Conservation (phyloP, 164 flowering plant genomes). For the Sextonia rubra region DNA sequence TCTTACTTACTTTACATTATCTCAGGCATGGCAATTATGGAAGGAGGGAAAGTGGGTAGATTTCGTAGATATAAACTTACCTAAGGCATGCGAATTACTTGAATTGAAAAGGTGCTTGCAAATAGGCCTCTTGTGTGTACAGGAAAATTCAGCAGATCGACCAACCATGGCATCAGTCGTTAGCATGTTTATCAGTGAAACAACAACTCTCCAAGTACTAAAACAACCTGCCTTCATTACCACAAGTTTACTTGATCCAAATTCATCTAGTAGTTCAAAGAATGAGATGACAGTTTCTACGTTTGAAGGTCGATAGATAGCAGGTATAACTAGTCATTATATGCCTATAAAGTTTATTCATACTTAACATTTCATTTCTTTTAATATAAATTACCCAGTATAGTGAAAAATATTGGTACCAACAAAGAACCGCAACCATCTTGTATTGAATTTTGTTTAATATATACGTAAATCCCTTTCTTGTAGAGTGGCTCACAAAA, state of each 20-base stretch:
- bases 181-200: slow-evolving; percentile 5
- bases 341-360: no score
- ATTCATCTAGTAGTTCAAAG: not conserved
- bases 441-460: no score
- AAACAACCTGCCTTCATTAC: slow-evolving; percentile 25
- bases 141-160: slow-evolving; percentile 12
- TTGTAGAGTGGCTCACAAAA: no score
- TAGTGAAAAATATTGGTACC: no score
- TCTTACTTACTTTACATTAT: not conserved
- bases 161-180: slow-evolving; percentile 7
- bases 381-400: no score
- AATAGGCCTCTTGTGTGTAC: slow-evolving; percentile 13
- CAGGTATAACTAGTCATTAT: no score
- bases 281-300: slow-evolving; percentile 1
- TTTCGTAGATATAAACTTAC: slow-evolving; percentile 6
- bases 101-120: slow-evolving; percentile 15
- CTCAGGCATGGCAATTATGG: slow-evolving; percentile 18
- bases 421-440: no score
- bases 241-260: not conserved
- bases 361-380: no score
- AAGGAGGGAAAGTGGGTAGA: slow-evolving; percentile 5
- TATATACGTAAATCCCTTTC: no score
- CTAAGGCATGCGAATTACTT: not conserved
- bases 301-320: not conserved
- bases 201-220: slow-evolving; percentile 17